Evolutionary conservation across 768 basidiomycete genomes (phyloP).

Genomic region (Dentipellis sp.): DNA sequence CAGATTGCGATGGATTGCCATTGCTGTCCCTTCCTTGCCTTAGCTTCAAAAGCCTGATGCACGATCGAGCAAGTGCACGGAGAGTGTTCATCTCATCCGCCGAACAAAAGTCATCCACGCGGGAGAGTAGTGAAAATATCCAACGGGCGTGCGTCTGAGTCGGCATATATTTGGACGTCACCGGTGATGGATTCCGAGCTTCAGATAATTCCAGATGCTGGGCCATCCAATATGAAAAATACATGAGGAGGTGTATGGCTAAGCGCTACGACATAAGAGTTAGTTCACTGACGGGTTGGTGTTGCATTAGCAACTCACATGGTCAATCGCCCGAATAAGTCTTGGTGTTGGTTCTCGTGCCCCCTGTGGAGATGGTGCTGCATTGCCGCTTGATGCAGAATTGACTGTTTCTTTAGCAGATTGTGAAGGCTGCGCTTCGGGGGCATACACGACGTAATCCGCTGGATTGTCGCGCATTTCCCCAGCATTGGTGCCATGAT

Average conservation of each 20-base stretch:
- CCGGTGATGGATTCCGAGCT: constrained; percentile 12
- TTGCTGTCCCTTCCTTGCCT: background rate
- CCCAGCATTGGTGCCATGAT: background rate
- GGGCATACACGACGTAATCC: background rate
- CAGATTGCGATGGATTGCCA: background rate
- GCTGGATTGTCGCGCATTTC: background rate
- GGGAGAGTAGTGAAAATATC: constrained; percentile 68
- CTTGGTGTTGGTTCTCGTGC: constrained; percentile 1
- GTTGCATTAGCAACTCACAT: constrained; percentile 35
- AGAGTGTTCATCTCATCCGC: constrained; percentile 73
- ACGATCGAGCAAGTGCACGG: constrained; percentile 67
- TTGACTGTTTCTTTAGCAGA: background rate
- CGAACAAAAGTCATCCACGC: constrained; percentile 58
- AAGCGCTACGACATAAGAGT: constrained; percentile 36
- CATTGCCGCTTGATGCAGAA: background rate
- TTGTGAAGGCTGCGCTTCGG: background rate
- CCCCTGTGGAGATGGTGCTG: background rate
- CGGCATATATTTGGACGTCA: constrained; percentile 23
- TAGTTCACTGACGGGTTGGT: constrained; percentile 6
- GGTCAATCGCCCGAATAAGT: constrained; percentile 40
- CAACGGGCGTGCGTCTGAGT: constrained; percentile 59
- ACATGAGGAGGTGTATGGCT: constrained; percentile 73
- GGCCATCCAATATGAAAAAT: constrained; percentile 77
- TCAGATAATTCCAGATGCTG: constrained; percentile 33
- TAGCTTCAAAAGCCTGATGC: constrained; percentile 28